These are phyloP conservation scores for Phaeosphaeria sp. DNA, from an alignment of 2,329 filamentous ascomycete genomes.

Conservation along the genomic window DNA sequence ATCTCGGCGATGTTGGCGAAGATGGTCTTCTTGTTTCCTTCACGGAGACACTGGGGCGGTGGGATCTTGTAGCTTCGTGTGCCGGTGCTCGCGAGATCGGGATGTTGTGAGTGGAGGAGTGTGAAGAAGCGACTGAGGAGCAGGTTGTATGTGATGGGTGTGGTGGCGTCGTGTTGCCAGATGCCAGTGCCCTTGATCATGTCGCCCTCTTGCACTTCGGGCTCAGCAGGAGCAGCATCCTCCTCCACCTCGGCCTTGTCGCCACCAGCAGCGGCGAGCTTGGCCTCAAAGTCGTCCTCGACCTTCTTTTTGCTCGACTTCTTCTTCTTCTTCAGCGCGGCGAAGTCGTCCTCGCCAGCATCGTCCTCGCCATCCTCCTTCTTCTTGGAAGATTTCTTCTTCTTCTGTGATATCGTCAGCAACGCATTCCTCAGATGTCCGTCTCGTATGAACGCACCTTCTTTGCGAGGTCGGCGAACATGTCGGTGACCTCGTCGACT, in stretches of 20 bases:
- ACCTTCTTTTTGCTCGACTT: conserved; percentile 69
- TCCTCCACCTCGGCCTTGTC: conserved; percentile 63
- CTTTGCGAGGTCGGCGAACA: conserved; percentile 73
- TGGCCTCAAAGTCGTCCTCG: conserved; percentile 71
- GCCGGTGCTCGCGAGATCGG: conserved; percentile 87
- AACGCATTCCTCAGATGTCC: not conserved
- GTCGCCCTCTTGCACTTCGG: conserved; percentile 70
- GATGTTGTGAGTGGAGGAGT: conserved; percentile 93
- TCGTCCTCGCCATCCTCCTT: conserved; percentile 63
- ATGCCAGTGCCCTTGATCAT: conserved; percentile 88
- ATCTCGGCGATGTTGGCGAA: conserved; percentile 99
- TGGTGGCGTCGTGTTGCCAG: conserved; percentile 82
- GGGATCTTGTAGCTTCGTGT: conserved; percentile 99
- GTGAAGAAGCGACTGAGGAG: conserved; percentile 93
- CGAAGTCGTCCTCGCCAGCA: conserved; percentile 64
- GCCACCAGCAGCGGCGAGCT: conserved; percentile 65
- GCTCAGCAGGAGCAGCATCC: conserved; percentile 55
- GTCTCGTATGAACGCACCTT: conserved; percentile 51
- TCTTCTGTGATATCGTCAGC: conserved; percentile 57
- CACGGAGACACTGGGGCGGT: conserved; percentile 95
- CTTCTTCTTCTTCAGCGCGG: conserved; percentile 85
- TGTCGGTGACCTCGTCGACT: conserved; percentile 67
- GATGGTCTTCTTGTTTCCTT: conserved; percentile 98
- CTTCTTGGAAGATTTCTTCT: conserved; percentile 66
- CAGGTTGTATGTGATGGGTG: conserved; percentile 81